phyloP scores from a whole-genome alignment of 192 early-diverging fungal species.

The Umbelopsis vinacea region DNA sequence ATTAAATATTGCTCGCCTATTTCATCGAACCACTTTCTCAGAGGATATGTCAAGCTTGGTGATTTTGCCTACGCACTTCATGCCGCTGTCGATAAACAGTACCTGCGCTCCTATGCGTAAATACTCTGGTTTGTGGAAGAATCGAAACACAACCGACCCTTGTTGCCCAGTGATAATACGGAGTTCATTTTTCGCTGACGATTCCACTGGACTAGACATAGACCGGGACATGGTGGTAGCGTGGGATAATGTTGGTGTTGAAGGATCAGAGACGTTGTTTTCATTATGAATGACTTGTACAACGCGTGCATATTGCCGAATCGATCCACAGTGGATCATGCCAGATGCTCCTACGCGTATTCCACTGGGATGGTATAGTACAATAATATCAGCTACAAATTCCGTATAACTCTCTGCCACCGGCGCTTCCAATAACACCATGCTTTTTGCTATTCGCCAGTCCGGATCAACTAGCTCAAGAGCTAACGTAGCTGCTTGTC shows the following conservation, averaged over 20 bases:
- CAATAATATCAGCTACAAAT: constrained; percentile 69
- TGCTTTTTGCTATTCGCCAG: constrained; percentile 51
- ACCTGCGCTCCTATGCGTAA: constrained; percentile 61
- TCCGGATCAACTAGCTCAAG: constrained; percentile 45
- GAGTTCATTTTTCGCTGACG: background rate
- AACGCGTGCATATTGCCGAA: constrained; percentile 61
- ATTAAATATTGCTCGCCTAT: background rate
- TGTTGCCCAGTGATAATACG: constrained; percentile 49
- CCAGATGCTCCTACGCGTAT: constrained; percentile 57
- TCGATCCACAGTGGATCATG: constrained; percentile 63
- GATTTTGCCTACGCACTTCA: constrained; percentile 75
- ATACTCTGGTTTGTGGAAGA: constrained; percentile 66
- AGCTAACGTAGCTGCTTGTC: constrained; percentile 80
- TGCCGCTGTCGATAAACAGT: constrained; percentile 62
- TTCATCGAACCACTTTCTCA: background rate
- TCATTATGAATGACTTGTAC: constrained; percentile 41
- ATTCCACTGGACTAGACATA: constrained; percentile 27
- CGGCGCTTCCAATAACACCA: constrained; percentile 55
- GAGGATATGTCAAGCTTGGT: constrained; percentile 24
- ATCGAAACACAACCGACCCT: constrained; percentile 56
- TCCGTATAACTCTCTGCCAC: constrained; percentile 53
- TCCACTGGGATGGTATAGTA: constrained; percentile 58
- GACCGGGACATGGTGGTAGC: constrained; percentile 26
- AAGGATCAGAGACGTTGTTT: constrained; percentile 8
- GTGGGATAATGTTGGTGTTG: background rate